Conservation (phyloP, 345 rosid species). For the Populus euphratica region DNA sequence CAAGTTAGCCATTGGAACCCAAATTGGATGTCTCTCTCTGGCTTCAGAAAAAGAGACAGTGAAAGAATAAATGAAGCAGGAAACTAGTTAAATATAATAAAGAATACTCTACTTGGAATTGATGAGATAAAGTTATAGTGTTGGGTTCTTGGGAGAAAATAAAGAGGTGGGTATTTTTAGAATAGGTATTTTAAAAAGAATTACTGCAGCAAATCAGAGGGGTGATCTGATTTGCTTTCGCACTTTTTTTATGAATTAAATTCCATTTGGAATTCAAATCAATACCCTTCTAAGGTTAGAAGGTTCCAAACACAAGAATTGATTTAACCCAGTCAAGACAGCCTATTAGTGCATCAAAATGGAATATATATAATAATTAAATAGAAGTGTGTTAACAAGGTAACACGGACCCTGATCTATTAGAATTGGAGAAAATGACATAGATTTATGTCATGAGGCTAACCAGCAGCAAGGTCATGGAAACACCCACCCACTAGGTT, state of each 20-base stretch:
- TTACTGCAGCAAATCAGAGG: no score
- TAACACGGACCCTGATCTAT: no score
- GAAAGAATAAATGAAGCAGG: background rate
- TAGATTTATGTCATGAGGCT: background rate
- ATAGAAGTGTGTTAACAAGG: background rate
- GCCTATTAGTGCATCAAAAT: background rate
- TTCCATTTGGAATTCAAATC: no score
- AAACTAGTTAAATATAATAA: background rate
- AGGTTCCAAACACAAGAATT: no score
- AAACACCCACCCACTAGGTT: background rate
- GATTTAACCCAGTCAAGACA: no score
- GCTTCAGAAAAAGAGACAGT: background rate
- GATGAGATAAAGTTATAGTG: no score
- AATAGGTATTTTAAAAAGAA: no score
- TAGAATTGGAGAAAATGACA: background rate
- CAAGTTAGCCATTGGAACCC: constrained; percentile 63
- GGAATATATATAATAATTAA: background rate
- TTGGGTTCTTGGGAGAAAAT: no score
- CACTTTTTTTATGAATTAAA: no score
- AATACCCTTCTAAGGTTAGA: no score
- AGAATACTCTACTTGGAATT: background rate
- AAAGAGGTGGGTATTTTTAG: no score
- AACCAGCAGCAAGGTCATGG: background rate
- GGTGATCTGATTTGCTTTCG: no score
- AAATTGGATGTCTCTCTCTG: constrained; percentile 2